phyloP scores from a whole-genome alignment of 768 basidiomycete species.

The Lactifluus hygrophoroides region DNA sequence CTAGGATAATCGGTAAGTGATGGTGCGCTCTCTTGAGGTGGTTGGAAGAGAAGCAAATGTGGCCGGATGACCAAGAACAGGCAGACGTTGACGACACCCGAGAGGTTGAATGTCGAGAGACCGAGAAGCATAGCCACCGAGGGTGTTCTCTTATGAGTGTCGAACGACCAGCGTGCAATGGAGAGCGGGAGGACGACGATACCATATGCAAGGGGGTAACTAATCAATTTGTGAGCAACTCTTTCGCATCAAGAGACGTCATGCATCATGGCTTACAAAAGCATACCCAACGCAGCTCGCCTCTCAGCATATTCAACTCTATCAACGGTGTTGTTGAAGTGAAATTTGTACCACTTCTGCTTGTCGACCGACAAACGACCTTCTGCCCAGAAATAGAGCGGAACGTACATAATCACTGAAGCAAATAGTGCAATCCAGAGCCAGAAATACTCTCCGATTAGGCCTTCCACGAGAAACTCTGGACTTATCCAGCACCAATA shows the following conservation, averaged over 20 bases:
- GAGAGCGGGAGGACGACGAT: not conserved
- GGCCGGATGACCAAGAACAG: no score
- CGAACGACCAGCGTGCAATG: not conserved
- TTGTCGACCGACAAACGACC: not conserved
- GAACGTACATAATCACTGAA: not conserved
- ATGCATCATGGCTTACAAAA: constrained; percentile 27
- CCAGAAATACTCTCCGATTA: not conserved
- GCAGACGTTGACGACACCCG: not conserved
- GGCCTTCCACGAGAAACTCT: not conserved
- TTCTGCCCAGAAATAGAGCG: not conserved
- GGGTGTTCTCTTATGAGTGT: not conserved
- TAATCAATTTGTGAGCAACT: not conserved
- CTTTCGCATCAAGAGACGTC: not conserved
- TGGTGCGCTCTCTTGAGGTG: no score
- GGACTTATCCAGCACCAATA: not conserved
- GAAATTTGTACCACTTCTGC: constrained; percentile 15
- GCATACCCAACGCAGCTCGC: constrained; percentile 3
- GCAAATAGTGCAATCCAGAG: not conserved
- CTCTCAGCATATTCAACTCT: not conserved
- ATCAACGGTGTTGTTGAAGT: constrained; percentile 11
- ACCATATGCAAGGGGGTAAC: not conserved
- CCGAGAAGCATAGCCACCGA: not conserved
- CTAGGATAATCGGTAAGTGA: not conserved
- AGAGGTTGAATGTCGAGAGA: not conserved
- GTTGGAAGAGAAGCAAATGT: no score